These are phyloP conservation scores for Trypanosomatidae sp. DNA, from an alignment of 208 protist genomes.

Conservation along the genomic window DNA sequence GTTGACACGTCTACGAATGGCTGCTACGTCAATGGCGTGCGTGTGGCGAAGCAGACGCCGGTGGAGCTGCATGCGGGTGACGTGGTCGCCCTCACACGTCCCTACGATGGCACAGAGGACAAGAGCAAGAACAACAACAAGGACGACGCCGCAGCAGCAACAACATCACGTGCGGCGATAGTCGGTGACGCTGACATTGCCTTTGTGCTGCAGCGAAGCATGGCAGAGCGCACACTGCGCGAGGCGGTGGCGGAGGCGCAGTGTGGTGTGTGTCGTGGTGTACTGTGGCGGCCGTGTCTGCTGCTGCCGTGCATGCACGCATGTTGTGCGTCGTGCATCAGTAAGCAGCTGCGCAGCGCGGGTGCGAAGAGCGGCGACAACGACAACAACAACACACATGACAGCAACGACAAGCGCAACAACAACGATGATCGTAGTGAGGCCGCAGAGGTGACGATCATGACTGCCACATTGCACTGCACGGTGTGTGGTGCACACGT, in stretches of 20 bases:
- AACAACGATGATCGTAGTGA: too few relatives aligned
- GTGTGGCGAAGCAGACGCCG: conserved; percentile 16
- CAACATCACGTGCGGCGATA: background rate
- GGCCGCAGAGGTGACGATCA: too few relatives aligned
- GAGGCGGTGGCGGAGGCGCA: conserved; percentile 52
- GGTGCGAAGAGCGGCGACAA: too few relatives aligned
- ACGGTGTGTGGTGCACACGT: too few relatives aligned
- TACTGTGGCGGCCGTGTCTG: conserved; percentile 67
- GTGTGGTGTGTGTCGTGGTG: conserved; percentile 45
- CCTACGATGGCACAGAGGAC: conserved; percentile 2
- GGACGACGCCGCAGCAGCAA: too few relatives aligned
- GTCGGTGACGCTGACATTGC: background rate
- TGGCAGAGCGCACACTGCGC: conserved; percentile 11
- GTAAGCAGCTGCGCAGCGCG: conserved; percentile 24
- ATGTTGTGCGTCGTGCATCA: conserved; percentile 79
- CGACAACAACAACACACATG: too few relatives aligned
- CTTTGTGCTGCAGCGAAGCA: conserved; percentile 38
- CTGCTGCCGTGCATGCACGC: conserved; percentile 83
- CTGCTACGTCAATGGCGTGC: conserved; percentile 56
- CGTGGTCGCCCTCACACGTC: conserved; percentile 18
- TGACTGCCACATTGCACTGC: too few relatives aligned
- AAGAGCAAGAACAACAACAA: background rate
- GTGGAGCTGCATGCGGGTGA: conserved; percentile 46
- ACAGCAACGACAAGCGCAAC: too few relatives aligned
- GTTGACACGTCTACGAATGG: conserved; percentile 69